Evolutionary conservation across 345 rosid species (phyloP).

Genomic region (Streptanthus diversifolius): DNA sequence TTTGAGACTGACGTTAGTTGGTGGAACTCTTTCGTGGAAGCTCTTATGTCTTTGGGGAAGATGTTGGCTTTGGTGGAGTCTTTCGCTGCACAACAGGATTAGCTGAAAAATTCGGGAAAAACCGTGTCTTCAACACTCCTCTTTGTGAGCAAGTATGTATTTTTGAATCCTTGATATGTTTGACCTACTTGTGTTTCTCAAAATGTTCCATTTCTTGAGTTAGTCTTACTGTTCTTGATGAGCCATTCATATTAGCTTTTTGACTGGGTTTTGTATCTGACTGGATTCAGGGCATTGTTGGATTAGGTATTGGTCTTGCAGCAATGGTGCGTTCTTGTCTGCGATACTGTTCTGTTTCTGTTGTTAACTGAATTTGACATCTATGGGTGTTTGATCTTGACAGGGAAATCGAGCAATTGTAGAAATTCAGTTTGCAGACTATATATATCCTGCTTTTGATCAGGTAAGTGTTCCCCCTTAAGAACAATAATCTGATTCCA

Average conservation of each 20-base stretch:
- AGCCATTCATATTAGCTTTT: neutral
- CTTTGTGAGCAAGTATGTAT: conserved; percentile 79
- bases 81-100: conserved; percentile 89
- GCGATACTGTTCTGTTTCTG: neutral
- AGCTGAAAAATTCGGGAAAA: conserved; percentile 72
- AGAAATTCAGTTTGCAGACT: conserved; percentile 93
- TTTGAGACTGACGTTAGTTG: conserved; percentile 7
- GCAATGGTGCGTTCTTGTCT: conserved; percentile 65
- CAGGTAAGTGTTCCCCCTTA: conserved; percentile 46
- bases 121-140: conserved; percentile 85
- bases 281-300: conserved; percentile 72
- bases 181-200: neutral
- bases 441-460: conserved; percentile 93
- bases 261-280: neutral
- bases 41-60: conserved; percentile 86
- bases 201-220: neutral
- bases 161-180: neutral
- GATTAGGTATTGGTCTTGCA: conserved; percentile 90
- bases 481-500: neutral
- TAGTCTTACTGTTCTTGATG: neutral
- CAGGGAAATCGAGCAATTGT: conserved; percentile 84
- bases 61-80: conserved; percentile 91
- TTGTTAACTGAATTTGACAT: neutral
- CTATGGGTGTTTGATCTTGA: conserved; percentile 3
- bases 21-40: conserved; percentile 33